These are phyloP conservation scores for Pyrrhoderma noxium DNA, from an alignment of 1,284 basidiomycete genomes.

Conservation along the genomic window DNA sequence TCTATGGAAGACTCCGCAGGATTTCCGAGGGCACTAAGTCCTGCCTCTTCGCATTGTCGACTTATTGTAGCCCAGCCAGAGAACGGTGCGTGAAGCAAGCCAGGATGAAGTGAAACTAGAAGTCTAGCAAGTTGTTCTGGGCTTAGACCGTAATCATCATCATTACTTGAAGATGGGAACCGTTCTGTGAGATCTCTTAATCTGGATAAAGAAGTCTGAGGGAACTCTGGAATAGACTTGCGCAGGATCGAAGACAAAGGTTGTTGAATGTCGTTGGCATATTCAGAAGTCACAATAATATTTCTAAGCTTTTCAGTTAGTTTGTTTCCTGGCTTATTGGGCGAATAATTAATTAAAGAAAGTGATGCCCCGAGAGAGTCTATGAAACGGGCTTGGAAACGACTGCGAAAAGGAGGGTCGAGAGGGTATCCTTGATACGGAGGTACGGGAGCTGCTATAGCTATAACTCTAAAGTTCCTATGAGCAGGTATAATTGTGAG, in stretches of 20 bases:
- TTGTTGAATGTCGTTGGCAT: slow-evolving; percentile 48
- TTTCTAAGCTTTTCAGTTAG: slow-evolving; percentile 38
- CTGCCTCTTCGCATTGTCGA: slow-evolving; percentile 44
- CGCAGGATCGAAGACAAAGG: slow-evolving; percentile 44
- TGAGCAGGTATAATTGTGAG: slow-evolving; percentile 49
- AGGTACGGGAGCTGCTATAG: slow-evolving; percentile 58
- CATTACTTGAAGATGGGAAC: slow-evolving; percentile 40
- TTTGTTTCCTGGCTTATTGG: neutral
- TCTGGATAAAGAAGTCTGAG: slow-evolving; percentile 53
- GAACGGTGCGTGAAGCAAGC: slow-evolving; percentile 44
- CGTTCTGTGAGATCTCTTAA: slow-evolving; percentile 35
- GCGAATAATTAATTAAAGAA: slow-evolving; percentile 29
- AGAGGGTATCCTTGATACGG: slow-evolving; percentile 60
- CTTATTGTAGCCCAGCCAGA: slow-evolving; percentile 55
- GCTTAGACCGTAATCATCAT: slow-evolving; percentile 23
- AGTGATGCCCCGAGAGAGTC: slow-evolving; percentile 52
- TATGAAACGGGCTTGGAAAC: slow-evolving; percentile 60
- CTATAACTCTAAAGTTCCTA: slow-evolving; percentile 55
- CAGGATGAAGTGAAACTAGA: slow-evolving; percentile 49
- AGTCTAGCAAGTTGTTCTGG: slow-evolving; percentile 45
- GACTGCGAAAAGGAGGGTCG: slow-evolving; percentile 61
- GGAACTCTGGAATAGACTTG: slow-evolving; percentile 49
- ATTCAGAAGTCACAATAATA: slow-evolving; percentile 53
- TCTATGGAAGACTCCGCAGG: slow-evolving; percentile 34
- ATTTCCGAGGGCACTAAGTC: slow-evolving; percentile 45